Conservation (phyloP, 2,329 filamentous ascomycete genomes). For the Paradendryphiella salina region DNA sequence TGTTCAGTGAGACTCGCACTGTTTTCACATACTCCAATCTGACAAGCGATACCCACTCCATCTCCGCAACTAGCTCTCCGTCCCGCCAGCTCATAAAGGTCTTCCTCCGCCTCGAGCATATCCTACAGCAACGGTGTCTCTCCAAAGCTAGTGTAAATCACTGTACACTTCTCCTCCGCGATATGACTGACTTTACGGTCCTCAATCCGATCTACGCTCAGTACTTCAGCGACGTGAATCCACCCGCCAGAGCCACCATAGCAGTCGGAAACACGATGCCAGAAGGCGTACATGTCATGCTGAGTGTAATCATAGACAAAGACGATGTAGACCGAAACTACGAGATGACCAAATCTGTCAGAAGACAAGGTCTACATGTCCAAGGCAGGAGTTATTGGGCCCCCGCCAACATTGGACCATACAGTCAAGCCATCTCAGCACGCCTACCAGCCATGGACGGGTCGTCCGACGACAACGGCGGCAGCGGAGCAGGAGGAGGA, state of each 20-base stretch:
- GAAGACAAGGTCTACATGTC: conserved; percentile 71
- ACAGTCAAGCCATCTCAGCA: conserved; percentile 80
- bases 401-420: conserved; percentile 94
- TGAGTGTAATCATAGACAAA: conserved; percentile 55
- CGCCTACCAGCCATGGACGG: conserved; percentile 40
- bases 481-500: conserved; percentile 15
- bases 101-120: conserved; percentile 40
- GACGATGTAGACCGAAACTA: conserved; percentile 26
- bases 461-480: conserved; percentile 12
- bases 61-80: conserved; percentile 4
- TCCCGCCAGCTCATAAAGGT: conserved; percentile 46
- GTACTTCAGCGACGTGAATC: conserved; percentile 76
- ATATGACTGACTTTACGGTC: conserved; percentile 75
- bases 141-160: conserved; percentile 39
- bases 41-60: conserved; percentile 13
- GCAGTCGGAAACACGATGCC: conserved; percentile 73
- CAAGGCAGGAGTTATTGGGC: conserved; percentile 97
- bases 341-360: neutral
- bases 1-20: conserved; percentile 34
- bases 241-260: conserved; percentile 82
- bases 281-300: conserved; percentile 61
- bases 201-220: conserved; percentile 77
- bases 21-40: conserved; percentile 55
- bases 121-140: conserved; percentile 34
- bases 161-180: conserved; percentile 70